Evolutionary conservation across 208 protist species (phyloP), one percentile per base, ranked within the genome.

Genomic region (Phytomonas francai): DNA sequence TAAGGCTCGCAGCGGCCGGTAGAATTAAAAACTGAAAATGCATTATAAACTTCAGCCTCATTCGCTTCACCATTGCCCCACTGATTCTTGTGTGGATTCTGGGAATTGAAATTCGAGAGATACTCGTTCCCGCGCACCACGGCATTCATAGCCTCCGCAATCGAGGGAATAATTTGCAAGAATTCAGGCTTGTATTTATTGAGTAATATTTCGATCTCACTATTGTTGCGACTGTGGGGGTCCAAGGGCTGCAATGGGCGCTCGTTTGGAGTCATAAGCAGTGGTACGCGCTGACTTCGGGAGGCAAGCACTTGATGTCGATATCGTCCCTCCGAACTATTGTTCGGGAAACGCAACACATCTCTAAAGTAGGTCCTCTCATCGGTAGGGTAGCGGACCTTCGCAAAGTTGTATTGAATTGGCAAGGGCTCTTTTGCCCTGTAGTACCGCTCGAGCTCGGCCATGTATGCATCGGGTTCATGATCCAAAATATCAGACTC

Each of bases 121-220:
- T 68, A 57, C 51, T 79, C 74, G 66, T 89, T 84, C 29, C 78
- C 69, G 31, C 75, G 61, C 32, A 88, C 75, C 29, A 91, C 80
- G 5, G 60, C 74, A 32, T 80, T 71, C 69, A 93, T 77, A 25
- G 87, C 85, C 56, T 89, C 76, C 22, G 75, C 79, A 36, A 95
- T 84, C 29, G 77, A 76, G 16, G 86, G 85, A 31, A 93, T 76
- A 63, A 95, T 81, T 68, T 92, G 87, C 51, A 71, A 60, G 65
- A 93, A 94, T 78, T 95, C 84, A 9, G 82, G 77, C 27, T 84
- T 77, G 76, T 95, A 89, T 74, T 95, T 95, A 31, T 88, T 71
- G 16, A 83, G 76, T 12, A 95, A 68, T 51, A 91, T 79, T 59
- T 95, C 90, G 58, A 95, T 86, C 68, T 95, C 90, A 2, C 11